These are phyloP conservation scores for Emericellopsis atlantica DNA, from an alignment of 2,329 filamentous ascomycete species.

Conservation along the genomic window DNA sequence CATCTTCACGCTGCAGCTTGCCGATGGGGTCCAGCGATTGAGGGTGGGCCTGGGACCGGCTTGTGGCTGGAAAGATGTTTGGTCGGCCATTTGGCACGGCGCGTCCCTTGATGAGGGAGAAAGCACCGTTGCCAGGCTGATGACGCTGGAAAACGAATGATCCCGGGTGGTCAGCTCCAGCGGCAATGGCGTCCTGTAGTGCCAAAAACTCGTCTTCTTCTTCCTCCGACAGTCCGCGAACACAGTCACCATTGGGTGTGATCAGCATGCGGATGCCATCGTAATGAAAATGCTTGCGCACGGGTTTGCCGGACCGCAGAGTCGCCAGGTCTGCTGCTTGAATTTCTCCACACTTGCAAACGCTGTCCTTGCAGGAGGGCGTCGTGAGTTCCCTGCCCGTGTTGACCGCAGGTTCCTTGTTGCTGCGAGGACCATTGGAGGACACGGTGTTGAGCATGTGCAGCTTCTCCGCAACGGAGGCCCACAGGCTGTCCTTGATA, in stretches of 20 bases:
- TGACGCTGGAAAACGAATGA: slow-evolving; percentile 44
- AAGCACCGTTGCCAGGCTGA: slow-evolving; percentile 38
- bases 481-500: slow-evolving; percentile 19
- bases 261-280: slow-evolving; percentile 58
- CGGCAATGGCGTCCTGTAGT: slow-evolving; percentile 48
- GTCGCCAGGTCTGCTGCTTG: slow-evolving; percentile 37
- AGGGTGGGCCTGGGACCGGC: slow-evolving; percentile 15
- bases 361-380: slow-evolving; percentile 20
- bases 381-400: not conserved
- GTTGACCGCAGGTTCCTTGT: slow-evolving; percentile 7
- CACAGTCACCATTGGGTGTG: slow-evolving; percentile 63
- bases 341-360: slow-evolving; percentile 26
- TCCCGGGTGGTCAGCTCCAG: slow-evolving; percentile 35
- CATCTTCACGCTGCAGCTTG: slow-evolving; percentile 55
- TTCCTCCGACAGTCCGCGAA: slow-evolving; percentile 56
- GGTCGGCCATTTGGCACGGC: slow-evolving; percentile 52
- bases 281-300: slow-evolving; percentile 43
- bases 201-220: slow-evolving; percentile 60
- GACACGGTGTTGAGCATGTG: slow-evolving; percentile 22
- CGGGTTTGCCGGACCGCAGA: slow-evolving; percentile 42
- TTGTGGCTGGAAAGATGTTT: slow-evolving; percentile 42
- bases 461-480: slow-evolving; percentile 18
- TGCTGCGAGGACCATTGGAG: slow-evolving; percentile 13
- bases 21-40: slow-evolving; percentile 44
- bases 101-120: slow-evolving; percentile 50